Evolutionary conservation across 805 yeast genomes (phyloP).

Genomic region (Yarrowia keelungensis): DNA sequence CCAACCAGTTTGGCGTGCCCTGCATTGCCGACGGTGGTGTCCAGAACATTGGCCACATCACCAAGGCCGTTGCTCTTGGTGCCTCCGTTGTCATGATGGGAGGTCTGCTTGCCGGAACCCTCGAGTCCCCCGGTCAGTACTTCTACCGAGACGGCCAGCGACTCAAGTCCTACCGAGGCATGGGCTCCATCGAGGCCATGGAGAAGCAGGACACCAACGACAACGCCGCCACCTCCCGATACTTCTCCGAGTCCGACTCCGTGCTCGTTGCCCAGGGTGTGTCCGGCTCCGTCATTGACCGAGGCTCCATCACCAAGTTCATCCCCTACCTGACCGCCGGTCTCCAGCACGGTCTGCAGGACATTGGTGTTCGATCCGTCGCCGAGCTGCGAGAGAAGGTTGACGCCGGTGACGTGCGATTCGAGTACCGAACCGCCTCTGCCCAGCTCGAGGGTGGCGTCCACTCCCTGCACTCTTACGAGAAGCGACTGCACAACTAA

Average conservation of each 20-base stretch:
- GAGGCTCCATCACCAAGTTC: conserved; percentile 93
- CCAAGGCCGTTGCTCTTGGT: conserved; percentile 95
- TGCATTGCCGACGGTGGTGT: conserved; percentile 99
- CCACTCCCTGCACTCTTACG: conserved; percentile 93
- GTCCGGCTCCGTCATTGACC: conserved; percentile 94
- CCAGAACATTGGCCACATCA: conserved; percentile 97
- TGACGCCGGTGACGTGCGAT: conserved; percentile 75
- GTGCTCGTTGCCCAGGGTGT: conserved; percentile 99
- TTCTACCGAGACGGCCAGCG: conserved; percentile 98
- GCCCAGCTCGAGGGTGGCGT: conserved; percentile 99
- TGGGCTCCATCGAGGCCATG: conserved; percentile 99
- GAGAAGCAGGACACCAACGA: conserved; percentile 85
- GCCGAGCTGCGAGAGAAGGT: conserved; percentile 68
- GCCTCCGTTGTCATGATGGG: conserved; percentile 99
- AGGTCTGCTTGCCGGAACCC: conserved; percentile 97
- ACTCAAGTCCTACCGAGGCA: conserved; percentile 96
- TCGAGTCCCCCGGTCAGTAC: conserved; percentile 98
- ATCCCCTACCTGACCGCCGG: conserved; percentile 94
- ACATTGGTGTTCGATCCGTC: conserved; percentile 83
- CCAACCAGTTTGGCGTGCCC: conserved; percentile 95
- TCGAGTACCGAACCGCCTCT: conserved; percentile 97
- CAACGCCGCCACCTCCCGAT: conserved; percentile 97
- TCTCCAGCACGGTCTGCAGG: conserved; percentile 98
- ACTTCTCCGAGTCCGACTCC: conserved; percentile 93
- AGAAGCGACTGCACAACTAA: conserved; percentile 93